Percentiles rank a stretch among this genome's conserved stretches.
Evolutionary conservation across 2,329 filamentous ascomycete genomes (phyloP).

Genomic region (Ophiobolus disseminans): DNA sequence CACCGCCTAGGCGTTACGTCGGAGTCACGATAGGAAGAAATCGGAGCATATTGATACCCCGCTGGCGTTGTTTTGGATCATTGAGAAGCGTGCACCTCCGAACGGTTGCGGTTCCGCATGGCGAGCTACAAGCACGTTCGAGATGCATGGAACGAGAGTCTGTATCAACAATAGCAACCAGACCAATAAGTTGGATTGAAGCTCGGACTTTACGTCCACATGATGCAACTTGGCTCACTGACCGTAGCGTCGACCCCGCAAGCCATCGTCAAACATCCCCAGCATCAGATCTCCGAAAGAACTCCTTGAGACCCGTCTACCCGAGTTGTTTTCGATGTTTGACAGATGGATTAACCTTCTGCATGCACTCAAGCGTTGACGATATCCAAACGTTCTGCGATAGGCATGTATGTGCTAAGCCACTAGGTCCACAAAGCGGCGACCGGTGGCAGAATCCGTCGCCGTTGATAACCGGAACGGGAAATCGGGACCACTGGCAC

Average conservation of each 20-base stretch:
- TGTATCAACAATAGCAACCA: slow-evolving; percentile 14
- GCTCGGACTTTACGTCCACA: slow-evolving; percentile 13
- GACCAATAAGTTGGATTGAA: slow-evolving; percentile 8
- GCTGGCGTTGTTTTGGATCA: slow-evolving; percentile 21
- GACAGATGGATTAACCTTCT: slow-evolving; percentile 26
- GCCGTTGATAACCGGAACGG: slow-evolving; percentile 42
- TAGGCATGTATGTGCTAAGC: slow-evolving; percentile 24
- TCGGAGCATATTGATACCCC: slow-evolving; percentile 31
- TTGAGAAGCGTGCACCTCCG: slow-evolving; percentile 4
- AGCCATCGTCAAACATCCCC: slow-evolving; percentile 12
- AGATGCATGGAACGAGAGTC: slow-evolving; percentile 6
- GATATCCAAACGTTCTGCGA: slow-evolving; percentile 15
- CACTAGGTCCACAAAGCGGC: slow-evolving; percentile 17
- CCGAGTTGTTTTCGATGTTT: slow-evolving; percentile 26
- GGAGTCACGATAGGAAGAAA: slow-evolving; percentile 6
- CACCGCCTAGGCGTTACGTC: slow-evolving; percentile 25
- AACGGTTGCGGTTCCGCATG: slow-evolving; percentile 24
- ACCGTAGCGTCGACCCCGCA: slow-evolving; percentile 27
- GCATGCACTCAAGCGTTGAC: slow-evolving; percentile 22
- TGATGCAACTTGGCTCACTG: slow-evolving; percentile 25
- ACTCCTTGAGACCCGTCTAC: slow-evolving; percentile 8
- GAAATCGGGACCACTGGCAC: slow-evolving; percentile 36
- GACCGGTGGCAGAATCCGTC: slow-evolving; percentile 31
- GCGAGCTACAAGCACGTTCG: slow-evolving; percentile 6
- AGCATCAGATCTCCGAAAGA: slow-evolving; percentile 15